Conservation (phyloP, 805 yeast species). For the Debaryomyces maramus region DNA sequence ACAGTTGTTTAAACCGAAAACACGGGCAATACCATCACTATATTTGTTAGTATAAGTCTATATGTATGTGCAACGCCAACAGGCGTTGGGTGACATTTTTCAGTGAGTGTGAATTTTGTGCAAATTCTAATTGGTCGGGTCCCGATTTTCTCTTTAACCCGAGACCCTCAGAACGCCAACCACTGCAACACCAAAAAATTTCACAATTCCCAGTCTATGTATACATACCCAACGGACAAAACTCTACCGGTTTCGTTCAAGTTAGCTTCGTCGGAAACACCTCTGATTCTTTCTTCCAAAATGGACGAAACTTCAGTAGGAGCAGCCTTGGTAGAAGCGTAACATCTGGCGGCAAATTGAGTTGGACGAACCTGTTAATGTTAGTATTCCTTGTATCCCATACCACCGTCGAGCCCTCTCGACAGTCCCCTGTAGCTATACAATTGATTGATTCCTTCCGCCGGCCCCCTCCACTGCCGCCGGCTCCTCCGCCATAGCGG, state of each 20-base stretch:
- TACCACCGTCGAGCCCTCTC: neutral
- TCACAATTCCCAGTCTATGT: neutral
- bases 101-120: neutral
- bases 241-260: conserved; percentile 99
- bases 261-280: conserved; percentile 96
- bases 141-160: conserved; percentile 1
- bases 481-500: neutral
- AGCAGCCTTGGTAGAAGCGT: conserved; percentile 95
- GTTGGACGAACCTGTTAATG: conserved; percentile 68
- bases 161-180: conserved; percentile 4
- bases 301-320: conserved; percentile 99
- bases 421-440: neutral
- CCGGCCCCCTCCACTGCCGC: neutral
- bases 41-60: conserved; percentile 5
- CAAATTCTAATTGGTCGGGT: conserved; percentile 1
- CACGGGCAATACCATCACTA: conserved; percentile 99
- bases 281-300: conserved; percentile 99
- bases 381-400: conserved; percentile 26
- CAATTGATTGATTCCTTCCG: neutral
- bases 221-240: conserved; percentile 88
- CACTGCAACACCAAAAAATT: neutral
- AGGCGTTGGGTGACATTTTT: neutral
- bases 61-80: conserved; percentile 1
- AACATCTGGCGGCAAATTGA: conserved; percentile 66
- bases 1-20: conserved; percentile 98